A percentile compares a stretch with the other conserved stretches of the same genome.
Evolutionary conservation across 2,329 filamentous ascomycete genomes (phyloP).

Genomic region (Trichophyton verrucosum): DNA sequence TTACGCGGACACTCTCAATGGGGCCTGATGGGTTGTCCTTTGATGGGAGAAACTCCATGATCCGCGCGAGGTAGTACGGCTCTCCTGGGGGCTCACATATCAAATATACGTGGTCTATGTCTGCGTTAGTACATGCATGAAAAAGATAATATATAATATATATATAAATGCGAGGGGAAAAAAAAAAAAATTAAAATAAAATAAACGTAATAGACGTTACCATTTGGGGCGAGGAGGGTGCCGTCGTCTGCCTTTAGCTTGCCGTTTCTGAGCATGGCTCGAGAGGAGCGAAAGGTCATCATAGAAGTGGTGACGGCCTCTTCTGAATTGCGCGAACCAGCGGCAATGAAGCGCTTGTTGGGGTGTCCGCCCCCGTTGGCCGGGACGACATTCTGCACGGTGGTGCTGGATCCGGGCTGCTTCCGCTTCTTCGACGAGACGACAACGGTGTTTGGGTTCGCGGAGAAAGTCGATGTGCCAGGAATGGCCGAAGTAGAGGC

Average conservation of each 20-base stretch:
- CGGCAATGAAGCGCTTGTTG: constrained; percentile 27
- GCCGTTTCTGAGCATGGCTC: constrained; percentile 57
- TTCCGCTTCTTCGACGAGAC: constrained; percentile 75
- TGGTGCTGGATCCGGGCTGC: constrained; percentile 41
- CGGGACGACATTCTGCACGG: constrained; percentile 19
- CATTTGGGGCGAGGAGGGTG: constrained; percentile 68
- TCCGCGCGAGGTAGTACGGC: constrained; percentile 91
- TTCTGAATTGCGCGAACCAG: constrained; percentile 20
- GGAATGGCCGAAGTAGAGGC: constrained; percentile 35
- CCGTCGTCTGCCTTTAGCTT: constrained; percentile 84
- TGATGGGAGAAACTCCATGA: constrained; percentile 92
- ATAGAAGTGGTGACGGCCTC: constrained; percentile 58
- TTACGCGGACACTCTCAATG: constrained; percentile 80
- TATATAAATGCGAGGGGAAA: constrained; percentile 6
- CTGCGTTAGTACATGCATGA: constrained; percentile 6
- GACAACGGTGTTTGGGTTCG: constrained; percentile 34
- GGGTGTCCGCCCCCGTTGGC: constrained; percentile 1
- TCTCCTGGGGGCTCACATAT: constrained; percentile 96
- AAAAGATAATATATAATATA: constrained; percentile 10
- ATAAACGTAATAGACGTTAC: constrained; percentile 42
- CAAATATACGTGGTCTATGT: constrained; percentile 73
- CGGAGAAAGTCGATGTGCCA: constrained; percentile 47
- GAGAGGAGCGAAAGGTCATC: constrained; percentile 69
- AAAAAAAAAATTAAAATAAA: too few species aligned
- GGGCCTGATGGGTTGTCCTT: constrained; percentile 60